A percentile compares a stretch with the other conserved stretches of the same genome.
phyloP scores from a whole-genome alignment of 257 asterid species.

The Pogostemon cablin region DNA sequence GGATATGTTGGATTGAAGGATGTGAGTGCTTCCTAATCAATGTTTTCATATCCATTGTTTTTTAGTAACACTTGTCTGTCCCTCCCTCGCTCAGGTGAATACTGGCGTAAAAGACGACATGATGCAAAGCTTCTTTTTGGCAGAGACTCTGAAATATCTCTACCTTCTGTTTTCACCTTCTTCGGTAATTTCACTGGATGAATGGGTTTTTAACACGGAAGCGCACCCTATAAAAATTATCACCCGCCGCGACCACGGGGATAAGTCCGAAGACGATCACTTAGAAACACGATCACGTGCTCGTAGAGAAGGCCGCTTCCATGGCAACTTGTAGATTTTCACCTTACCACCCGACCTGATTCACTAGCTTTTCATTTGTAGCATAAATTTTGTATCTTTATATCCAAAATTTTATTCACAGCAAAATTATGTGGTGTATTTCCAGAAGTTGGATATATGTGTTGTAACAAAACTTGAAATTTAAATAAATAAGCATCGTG shows the following conservation, averaged over 20 bases:
- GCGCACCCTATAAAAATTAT: conserved; percentile 93
- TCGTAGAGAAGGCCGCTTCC: conserved; percentile 91
- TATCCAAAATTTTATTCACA: neutral
- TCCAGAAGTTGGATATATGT: neutral
- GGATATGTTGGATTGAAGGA: conserved; percentile 99
- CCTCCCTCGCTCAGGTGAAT: conserved; percentile 59
- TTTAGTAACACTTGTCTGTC: too few species aligned
- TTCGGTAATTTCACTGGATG: conserved; percentile 86
- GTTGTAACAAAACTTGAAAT: neutral
- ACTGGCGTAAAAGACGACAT: conserved; percentile 95
- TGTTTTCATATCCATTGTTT: neutral
- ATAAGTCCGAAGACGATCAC: conserved; percentile 38
- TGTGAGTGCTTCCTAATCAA: conserved; percentile 57
- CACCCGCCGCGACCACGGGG: conserved; percentile 49
- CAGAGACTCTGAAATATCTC: conserved; percentile 95
- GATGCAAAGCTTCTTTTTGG: conserved; percentile 99
- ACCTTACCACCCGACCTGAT: neutral
- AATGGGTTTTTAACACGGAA: conserved; percentile 99
- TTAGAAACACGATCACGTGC: conserved; percentile 56
- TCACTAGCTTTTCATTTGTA: conserved; percentile 34
- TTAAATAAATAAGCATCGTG: neutral
- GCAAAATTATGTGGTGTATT: neutral
- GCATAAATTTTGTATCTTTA: conserved; percentile 33
- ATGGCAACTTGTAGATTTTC: conserved; percentile 41
- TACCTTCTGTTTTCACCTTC: conserved; percentile 97